These are phyloP conservation scores for Boletus tomentosulus DNA, from an alignment of 768 basidiomycete species.

Conservation along the genomic window DNA sequence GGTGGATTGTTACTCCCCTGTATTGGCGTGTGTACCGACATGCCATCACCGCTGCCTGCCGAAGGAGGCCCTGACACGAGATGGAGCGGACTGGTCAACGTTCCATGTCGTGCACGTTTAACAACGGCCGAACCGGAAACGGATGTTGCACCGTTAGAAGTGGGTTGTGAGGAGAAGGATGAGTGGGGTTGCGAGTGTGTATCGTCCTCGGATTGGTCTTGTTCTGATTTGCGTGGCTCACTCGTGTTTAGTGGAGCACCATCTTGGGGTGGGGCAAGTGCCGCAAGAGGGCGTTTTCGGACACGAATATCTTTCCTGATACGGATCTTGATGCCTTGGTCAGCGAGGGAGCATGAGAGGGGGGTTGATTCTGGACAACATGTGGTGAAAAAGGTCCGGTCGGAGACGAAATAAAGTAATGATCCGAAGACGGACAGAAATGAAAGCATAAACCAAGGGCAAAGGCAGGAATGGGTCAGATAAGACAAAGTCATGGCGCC, in stretches of 20 bases:
- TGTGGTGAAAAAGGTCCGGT: background rate
- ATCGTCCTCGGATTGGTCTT: constrained; percentile 26
- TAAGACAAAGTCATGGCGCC: constrained; percentile 12
- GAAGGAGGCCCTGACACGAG: constrained; percentile 18
- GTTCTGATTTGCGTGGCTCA: constrained; percentile 25
- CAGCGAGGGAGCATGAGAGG: constrained; percentile 86
- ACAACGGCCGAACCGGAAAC: constrained; percentile 1
- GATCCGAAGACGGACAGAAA: constrained; percentile 17
- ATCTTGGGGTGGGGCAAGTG: constrained; percentile 23
- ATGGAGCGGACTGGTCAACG: constrained; percentile 20
- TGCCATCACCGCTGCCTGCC: constrained; percentile 10
- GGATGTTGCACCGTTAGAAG: background rate
- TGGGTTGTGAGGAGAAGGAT: constrained; percentile 8
- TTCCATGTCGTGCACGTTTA: constrained; percentile 30
- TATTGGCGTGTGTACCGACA: constrained; percentile 19
- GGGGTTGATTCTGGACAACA: constrained; percentile 69
- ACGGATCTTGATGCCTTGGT: constrained; percentile 93
- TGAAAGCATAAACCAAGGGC: constrained; percentile 12
- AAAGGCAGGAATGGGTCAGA: constrained; percentile 13
- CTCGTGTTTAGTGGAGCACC: constrained; percentile 2
- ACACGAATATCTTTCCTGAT: constrained; percentile 90
- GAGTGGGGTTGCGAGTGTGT: constrained; percentile 4
- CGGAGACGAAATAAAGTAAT: constrained; percentile 14
- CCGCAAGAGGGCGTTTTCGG: constrained; percentile 59
- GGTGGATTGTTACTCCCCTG: constrained; percentile 9